Evolutionary conservation across 2,329 filamentous ascomycete genomes (phyloP), one percentile per base, ranked within the genome.

Genomic region (Pseudogymnoascus sp.): DNA sequence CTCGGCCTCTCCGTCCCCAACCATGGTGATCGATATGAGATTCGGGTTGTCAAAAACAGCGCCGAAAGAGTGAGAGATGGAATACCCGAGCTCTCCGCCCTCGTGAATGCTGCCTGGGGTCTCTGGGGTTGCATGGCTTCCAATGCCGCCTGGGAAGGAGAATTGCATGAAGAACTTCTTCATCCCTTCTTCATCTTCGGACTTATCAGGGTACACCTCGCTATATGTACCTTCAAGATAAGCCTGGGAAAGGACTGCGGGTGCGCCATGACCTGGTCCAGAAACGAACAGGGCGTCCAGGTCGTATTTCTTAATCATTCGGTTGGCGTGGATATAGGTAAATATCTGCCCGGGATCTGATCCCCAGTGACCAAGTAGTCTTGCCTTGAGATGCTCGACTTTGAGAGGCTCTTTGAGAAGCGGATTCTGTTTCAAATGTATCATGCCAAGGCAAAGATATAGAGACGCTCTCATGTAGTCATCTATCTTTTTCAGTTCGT

Each of bases 311-410:
- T 88, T 90, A 77, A 91, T 90, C 61, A 91, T 75, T 33, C 87
- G 84, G 73, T 91, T 91, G 78, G 90, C 87, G 74, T 91, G 88
- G 75, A 90, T 88, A 72, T 85, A 91, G 33, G 86, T 88, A 73
- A 92, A 91, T 61, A 86, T 84, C 72, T 91, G 88, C 12, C 88
- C 88, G n/a, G 88, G 84, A 57, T 88, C 87, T 2, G 86, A 89
- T 59, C 88, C 88, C 78, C 89, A 92, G 70, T 92, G 88, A 37
- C 88, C 88, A 2, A 92, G 77, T 7, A 91, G 76, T 64, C 88
- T 82, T 61, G 81, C 78, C 74, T 92, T 92, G 74, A 91, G 77
- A 68, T 91, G 85, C 59, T 89, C 82, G 30, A 81, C 74, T 65
- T 82, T 82, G 64, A 90, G 77, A 1, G 86, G 85, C 65, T 90